These are phyloP conservation scores for Citrus cavaleriei DNA, from an alignment of 345 rosid species.

Conservation along the genomic window DNA sequence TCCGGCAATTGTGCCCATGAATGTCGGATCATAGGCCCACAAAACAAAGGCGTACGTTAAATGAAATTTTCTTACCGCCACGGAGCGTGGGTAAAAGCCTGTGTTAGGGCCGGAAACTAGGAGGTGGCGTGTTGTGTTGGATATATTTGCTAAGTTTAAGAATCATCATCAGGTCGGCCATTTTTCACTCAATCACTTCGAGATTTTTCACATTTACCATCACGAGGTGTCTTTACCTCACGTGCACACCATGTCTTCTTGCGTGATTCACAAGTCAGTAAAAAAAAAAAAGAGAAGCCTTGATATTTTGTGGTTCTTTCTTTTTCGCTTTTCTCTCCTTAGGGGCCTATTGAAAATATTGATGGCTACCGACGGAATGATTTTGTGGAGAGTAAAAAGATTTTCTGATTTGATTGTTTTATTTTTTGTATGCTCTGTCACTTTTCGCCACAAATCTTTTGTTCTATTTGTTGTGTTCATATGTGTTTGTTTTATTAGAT, in stretches of 20 bases:
- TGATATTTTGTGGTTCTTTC: too few relatives aligned
- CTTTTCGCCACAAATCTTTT: background rate
- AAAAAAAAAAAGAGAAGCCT: background rate
- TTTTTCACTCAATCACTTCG: background rate
- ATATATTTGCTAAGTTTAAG: background rate
- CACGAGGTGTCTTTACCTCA: background rate
- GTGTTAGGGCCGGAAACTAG: conserved; percentile 8
- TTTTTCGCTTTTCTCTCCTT: background rate
- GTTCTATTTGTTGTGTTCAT: background rate
- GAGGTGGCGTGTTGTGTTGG: conserved; percentile 10
- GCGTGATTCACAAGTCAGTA: conserved; percentile 14
- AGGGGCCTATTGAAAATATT: too few relatives aligned
- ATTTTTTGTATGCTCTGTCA: background rate
- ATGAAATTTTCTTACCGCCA: background rate
- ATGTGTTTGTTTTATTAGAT: too few relatives aligned
- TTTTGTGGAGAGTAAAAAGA: too few relatives aligned
- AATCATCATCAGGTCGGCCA: background rate
- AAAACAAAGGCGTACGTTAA: background rate
- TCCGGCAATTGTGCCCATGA: background rate
- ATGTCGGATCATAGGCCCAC: conserved; percentile 11
- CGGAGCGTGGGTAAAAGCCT: background rate
- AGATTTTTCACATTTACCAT: background rate
- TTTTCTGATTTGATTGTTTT: background rate
- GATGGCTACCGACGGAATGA: background rate
- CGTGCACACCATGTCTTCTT: conserved; percentile 6